A percentile compares a stretch with the other conserved stretches of the same genome.
These are phyloP conservation scores for Nicotiana sylvestris DNA, from an alignment of 257 asterid genomes.

Conservation along the genomic window DNA sequence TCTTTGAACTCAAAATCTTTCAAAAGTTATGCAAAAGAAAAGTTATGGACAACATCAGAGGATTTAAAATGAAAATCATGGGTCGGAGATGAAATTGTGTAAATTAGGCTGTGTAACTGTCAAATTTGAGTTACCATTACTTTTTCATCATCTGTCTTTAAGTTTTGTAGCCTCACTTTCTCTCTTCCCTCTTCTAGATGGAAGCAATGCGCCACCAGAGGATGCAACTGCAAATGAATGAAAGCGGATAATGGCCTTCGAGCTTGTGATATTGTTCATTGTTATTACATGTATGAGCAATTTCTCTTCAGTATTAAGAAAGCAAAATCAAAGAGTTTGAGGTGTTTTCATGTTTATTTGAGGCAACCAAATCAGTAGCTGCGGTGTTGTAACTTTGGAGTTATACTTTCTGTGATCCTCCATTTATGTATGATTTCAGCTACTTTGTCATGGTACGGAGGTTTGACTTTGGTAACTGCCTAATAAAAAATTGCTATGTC, in stretches of 20 bases:
- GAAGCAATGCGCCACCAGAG: conserved; percentile 44
- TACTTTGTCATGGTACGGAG: too few species aligned
- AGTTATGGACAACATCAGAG: background rate
- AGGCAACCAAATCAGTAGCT: background rate
- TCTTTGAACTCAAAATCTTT: background rate
- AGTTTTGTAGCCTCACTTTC: background rate
- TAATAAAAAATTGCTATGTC: too few species aligned
- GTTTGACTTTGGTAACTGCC: too few species aligned
- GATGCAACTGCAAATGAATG: conserved; percentile 52
- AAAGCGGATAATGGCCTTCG: conserved; percentile 23
- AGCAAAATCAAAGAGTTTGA: background rate
- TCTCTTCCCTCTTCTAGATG: conserved; percentile 36
- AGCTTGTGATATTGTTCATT: conserved; percentile 13
- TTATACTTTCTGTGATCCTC: background rate
- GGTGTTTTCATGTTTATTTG: background rate
- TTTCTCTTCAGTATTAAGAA: background rate
- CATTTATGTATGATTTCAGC: too few species aligned
- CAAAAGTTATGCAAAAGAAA: background rate
- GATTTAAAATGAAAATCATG: background rate
- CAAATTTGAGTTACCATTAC: background rate
- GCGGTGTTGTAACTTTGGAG: background rate
- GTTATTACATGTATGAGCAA: background rate
- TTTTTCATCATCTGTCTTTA: background rate
- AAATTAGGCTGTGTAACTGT: background rate
- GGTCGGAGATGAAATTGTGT: background rate